A percentile compares a stretch with the other conserved stretches of the same genome.
phyloP scores from a whole-genome alignment of 106 monocot genomes.

The Dioscorea zingiberensis region DNA sequence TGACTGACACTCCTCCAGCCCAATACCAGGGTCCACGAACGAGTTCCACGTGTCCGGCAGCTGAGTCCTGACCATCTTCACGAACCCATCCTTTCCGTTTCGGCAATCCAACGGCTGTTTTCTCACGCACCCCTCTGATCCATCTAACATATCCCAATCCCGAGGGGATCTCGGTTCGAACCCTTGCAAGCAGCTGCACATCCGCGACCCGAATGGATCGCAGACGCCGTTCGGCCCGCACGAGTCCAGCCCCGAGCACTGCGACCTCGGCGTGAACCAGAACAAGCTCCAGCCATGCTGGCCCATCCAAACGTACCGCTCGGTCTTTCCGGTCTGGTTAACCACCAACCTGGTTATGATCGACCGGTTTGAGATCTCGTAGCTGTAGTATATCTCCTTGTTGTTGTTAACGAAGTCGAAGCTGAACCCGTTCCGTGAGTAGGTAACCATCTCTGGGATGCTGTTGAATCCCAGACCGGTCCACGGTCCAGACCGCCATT shows the following conservation, averaged over 20 bases:
- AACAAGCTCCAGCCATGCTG: neutral
- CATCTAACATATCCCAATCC: neutral
- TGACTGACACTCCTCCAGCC: neutral
- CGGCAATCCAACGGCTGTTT: neutral
- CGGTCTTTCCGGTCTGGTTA: neutral
- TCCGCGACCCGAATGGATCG: neutral
- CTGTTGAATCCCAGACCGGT: conserved; percentile 19
- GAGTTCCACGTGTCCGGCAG: neutral
- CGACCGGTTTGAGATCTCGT: neutral
- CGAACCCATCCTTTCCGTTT: neutral
- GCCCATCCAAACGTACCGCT: neutral
- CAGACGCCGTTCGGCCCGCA: neutral
- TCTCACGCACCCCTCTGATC: neutral
- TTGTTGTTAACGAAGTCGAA: neutral
- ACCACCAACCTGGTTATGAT: neutral
- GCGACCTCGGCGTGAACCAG: neutral
- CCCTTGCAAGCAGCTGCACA: neutral
- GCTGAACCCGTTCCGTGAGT: neutral
- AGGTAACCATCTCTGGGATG: conserved; percentile 2
- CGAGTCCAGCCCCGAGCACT: neutral
- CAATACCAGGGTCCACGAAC: neutral
- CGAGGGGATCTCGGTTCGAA: neutral
- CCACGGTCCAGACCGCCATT: conserved; percentile 51
- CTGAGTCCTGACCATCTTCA: neutral
- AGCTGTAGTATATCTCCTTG: neutral